These are phyloP conservation scores for Cladosporium austrohemisphaericum DNA, from an alignment of 2,329 filamentous ascomycete genomes.

Conservation along the genomic window DNA sequence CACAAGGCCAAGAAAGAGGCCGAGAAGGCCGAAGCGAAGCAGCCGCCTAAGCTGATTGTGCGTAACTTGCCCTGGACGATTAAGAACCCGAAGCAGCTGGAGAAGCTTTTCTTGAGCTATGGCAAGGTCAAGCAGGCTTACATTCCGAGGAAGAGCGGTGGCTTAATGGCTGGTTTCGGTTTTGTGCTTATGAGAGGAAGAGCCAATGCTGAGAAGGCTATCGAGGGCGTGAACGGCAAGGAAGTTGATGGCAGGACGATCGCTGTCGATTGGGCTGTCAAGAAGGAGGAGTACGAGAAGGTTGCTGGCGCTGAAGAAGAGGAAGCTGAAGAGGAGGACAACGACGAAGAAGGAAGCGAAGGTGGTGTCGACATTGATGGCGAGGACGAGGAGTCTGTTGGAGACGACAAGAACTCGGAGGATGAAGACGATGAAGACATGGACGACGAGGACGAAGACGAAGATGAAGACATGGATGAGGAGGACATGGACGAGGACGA, in stretches of 20 bases:
- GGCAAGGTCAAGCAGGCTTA: constrained; percentile 88
- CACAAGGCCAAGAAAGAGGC: constrained; percentile 67
- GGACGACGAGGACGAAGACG: constrained; percentile 37
- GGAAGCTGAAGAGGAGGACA: constrained; percentile 43
- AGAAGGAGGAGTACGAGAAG: constrained; percentile 73
- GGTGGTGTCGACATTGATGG: constrained; percentile 21
- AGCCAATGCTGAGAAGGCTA: constrained; percentile 87
- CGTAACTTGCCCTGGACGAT: constrained; percentile 96
- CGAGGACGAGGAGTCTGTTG: constrained; percentile 36
- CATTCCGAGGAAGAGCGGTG: constrained; percentile 70
- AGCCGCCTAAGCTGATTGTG: constrained; percentile 80
- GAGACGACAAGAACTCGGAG: constrained; percentile 39
- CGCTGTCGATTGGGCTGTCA: constrained; percentile 95
- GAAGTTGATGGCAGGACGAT: constrained; percentile 81
- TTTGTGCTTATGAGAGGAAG: constrained; percentile 84
- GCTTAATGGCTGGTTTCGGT: constrained; percentile 76
- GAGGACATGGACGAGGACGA: constrained; percentile 42
- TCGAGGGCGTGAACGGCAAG: constrained; percentile 83
- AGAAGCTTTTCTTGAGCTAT: constrained; percentile 75
- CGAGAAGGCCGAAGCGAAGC: constrained; percentile 59
- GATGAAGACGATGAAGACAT: constrained; percentile 41
- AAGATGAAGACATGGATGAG: constrained; percentile 35
- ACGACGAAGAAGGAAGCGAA: constrained; percentile 37
- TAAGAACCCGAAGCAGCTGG: constrained; percentile 77
- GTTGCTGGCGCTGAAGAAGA: constrained; percentile 18